These are phyloP conservation scores for Friedmanniomyces simplex DNA, from an alignment of 495 filamentous ascomycete species.

Conservation along the genomic window DNA sequence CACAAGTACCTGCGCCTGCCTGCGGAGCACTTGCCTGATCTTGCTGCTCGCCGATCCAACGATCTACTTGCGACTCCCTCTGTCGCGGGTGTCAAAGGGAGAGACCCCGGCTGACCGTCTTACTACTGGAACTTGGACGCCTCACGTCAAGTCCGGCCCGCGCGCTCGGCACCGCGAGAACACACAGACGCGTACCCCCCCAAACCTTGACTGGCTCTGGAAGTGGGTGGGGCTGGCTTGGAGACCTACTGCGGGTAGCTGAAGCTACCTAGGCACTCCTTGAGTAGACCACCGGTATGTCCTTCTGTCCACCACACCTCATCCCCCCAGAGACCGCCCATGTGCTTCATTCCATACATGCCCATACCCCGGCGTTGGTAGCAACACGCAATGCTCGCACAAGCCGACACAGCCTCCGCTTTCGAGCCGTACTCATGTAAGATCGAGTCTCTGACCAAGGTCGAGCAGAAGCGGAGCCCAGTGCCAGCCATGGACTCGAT, in stretches of 20 bases:
- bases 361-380: background rate
- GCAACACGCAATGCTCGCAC: background rate
- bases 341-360: background rate
- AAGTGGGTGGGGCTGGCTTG: background rate
- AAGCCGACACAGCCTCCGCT: background rate
- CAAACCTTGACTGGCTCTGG: no score
- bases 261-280: background rate
- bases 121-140: no score
- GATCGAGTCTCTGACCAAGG: constrained; percentile 1
- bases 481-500: constrained; percentile 14
- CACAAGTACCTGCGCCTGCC: no score
- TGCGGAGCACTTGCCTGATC: no score
- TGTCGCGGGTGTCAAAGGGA: no score
- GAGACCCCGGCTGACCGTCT: no score
- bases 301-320: background rate
- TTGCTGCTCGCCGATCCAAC: no score
- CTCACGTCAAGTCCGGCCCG: no score
- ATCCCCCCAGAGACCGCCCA: no score
- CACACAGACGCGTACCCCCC: no score
- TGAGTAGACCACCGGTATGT: constrained; percentile 7
- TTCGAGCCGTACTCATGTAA: background rate
- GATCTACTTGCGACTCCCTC: no score
- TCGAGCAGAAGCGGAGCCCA: background rate
- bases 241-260: background rate
- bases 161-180: no score